These are phyloP conservation scores for Yamadazyma membranifaciens DNA, from an alignment of 1,139 yeast genomes.

Conservation along the genomic window DNA sequence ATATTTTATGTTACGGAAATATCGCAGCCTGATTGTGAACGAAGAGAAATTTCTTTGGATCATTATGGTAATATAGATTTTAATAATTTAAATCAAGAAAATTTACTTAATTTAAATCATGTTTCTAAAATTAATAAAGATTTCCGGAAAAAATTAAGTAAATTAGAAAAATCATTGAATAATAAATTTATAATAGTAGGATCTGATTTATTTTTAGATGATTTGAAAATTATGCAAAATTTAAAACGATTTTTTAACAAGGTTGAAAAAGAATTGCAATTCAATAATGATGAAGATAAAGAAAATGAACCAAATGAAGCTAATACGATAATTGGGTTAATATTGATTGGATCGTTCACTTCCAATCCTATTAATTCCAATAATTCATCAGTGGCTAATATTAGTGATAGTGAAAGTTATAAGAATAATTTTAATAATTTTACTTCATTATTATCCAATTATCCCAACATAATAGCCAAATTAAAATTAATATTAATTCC, in stretches of 20 bases:
- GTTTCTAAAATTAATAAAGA: slow-evolving; percentile 56
- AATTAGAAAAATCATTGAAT: slow-evolving; percentile 50
- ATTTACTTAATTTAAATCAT: slow-evolving; percentile 17
- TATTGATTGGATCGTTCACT: slow-evolving; percentile 57
- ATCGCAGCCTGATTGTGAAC: slow-evolving; percentile 88
- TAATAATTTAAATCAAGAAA: slow-evolving; percentile 53
- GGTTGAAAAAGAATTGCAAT: slow-evolving; percentile 38
- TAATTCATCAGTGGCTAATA: slow-evolving; percentile 37
- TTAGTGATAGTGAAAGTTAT: slow-evolving; percentile 53
- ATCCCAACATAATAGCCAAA: slow-evolving; percentile 28
- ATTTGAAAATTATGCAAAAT: slow-evolving; percentile 55
- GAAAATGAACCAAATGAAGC: slow-evolving; percentile 45
- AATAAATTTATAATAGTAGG: slow-evolving; percentile 73
- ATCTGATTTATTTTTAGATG: slow-evolving; percentile 67
- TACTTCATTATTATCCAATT: slow-evolving; percentile 49
- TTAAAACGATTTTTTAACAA: slow-evolving; percentile 56
- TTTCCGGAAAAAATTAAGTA: slow-evolving; percentile 52
- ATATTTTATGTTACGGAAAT: slow-evolving; percentile 72
- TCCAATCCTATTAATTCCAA: slow-evolving; percentile 59
- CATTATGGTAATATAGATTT: slow-evolving; percentile 80
- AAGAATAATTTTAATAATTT: slow-evolving; percentile 73
- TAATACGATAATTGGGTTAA: slow-evolving; percentile 51
- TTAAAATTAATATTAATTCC: slow-evolving; percentile 69
- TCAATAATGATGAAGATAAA: slow-evolving; percentile 49
- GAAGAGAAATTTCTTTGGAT: slow-evolving; percentile 61